These are phyloP conservation scores for Colletotrichum godetiae DNA, from an alignment of 2,329 filamentous ascomycete genomes.

Conservation along the genomic window DNA sequence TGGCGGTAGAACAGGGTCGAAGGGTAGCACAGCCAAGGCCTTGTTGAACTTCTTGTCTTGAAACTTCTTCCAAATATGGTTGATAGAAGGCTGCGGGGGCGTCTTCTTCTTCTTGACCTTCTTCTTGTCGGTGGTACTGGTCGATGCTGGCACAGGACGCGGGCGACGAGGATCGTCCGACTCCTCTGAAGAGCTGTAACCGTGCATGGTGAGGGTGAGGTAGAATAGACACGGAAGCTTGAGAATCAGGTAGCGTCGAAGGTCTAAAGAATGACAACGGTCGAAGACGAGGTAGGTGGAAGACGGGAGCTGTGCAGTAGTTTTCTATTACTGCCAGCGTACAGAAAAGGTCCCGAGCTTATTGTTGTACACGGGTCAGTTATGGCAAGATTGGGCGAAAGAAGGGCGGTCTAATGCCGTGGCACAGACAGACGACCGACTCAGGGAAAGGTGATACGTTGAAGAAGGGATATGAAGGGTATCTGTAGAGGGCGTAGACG, in stretches of 20 bases:
- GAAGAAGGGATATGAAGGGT: slow-evolving; percentile 11
- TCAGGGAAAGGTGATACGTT: slow-evolving; percentile 10
- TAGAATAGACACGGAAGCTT: not conserved
- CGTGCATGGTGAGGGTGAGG: slow-evolving; percentile 48
- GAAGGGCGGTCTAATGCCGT: not conserved
- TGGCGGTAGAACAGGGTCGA: slow-evolving; percentile 66
- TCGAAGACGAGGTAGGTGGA: not conserved
- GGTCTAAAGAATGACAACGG: slow-evolving; percentile 1
- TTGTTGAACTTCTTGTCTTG: slow-evolving; percentile 71
- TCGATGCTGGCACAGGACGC: slow-evolving; percentile 46
- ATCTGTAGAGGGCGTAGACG: not conserved
- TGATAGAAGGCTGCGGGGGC: slow-evolving; percentile 75
- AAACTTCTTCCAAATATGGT: slow-evolving; percentile 74
- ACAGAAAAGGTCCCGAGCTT: not conserved
- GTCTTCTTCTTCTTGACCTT: slow-evolving; percentile 69
- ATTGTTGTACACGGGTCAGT: slow-evolving; percentile 13
- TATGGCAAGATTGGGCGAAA: not conserved
- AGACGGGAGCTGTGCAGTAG: not conserved
- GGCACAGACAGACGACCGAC: slow-evolving; percentile 17
- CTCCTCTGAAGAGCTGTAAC: slow-evolving; percentile 63
- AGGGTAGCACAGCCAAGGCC: slow-evolving; percentile 73
- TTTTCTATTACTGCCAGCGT: slow-evolving; percentile 12
- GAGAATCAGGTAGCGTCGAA: not conserved
- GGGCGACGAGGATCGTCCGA: slow-evolving; percentile 58
- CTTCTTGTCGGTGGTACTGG: slow-evolving; percentile 53